A percentile compares a stretch with the other conserved stretches of the same genome.
Evolutionary conservation across 208 protist genomes (phyloP).

Genomic region (Crithidia mellificae): DNA sequence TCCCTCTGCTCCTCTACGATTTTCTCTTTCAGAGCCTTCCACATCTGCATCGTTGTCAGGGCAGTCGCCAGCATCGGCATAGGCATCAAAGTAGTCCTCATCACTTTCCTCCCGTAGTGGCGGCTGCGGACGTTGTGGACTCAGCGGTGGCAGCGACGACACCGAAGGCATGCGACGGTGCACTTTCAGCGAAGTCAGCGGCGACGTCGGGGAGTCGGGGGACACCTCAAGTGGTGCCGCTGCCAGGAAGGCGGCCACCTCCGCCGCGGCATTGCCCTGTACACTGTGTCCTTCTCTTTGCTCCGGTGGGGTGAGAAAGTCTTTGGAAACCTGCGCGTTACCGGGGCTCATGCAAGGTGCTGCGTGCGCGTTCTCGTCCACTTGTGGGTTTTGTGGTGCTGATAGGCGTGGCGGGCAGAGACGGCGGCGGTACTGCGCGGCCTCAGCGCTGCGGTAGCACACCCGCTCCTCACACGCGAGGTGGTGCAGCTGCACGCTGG

Average conservation of each 20-base stretch:
- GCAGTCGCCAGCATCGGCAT: too few species aligned
- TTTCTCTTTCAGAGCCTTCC: too few species aligned
- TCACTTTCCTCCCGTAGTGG: not conserved
- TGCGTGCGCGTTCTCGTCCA: not conserved
- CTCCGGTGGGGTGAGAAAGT: conserved; percentile 6
- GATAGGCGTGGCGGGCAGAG: not conserved
- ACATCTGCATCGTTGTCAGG: too few species aligned
- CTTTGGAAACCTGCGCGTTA: too few species aligned
- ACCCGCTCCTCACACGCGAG: conserved; percentile 22
- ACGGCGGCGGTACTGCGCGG: conserved; percentile 9
- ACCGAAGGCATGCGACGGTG: conserved; percentile 4
- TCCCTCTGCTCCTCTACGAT: not conserved
- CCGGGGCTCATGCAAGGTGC: not conserved
- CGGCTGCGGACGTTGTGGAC: too few species aligned
- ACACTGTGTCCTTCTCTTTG: not conserved
- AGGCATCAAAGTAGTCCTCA: too few species aligned
- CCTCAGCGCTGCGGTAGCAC: conserved; percentile 9
- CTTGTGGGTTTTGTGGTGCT: not conserved
- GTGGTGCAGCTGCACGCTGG: conserved; percentile 17
- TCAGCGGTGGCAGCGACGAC: conserved; percentile 4
- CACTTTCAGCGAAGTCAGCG: not conserved
- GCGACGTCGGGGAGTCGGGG: not conserved
- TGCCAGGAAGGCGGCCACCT: not conserved
- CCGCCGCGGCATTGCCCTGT: too few species aligned
- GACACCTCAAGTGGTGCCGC: not conserved